phyloP scores from a whole-genome alignment of 805 yeast genomes.

The Saturnispora diversa region DNA sequence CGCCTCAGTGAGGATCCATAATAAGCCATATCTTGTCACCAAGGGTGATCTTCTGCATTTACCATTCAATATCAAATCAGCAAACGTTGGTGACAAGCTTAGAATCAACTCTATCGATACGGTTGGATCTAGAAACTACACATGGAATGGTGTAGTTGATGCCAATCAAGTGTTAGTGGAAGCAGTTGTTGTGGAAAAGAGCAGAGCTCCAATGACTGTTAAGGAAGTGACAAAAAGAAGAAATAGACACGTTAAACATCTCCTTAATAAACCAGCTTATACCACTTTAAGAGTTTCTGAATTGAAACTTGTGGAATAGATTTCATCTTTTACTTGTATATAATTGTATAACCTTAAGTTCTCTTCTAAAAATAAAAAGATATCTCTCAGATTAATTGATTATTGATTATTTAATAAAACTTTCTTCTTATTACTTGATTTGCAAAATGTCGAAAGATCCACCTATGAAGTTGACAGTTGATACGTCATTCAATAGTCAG shows the following conservation, averaged over 20 bases:
- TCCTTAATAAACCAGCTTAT: constrained; percentile 58
- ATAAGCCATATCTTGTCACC: constrained; percentile 81
- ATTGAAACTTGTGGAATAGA: constrained; percentile 39
- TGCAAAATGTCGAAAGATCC: constrained; percentile 4
- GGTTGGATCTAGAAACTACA: constrained; percentile 79
- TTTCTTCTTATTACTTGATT: not conserved
- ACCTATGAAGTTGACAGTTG: constrained; percentile 7
- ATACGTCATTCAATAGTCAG: constrained; percentile 8
- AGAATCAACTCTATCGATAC: constrained; percentile 67
- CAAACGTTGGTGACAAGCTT: constrained; percentile 76
- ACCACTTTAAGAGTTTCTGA: constrained; percentile 75
- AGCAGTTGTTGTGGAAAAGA: constrained; percentile 81
- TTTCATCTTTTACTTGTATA: not conserved
- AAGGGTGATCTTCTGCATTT: constrained; percentile 78
- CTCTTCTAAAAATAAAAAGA: too few relatives aligned
- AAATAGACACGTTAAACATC: constrained; percentile 63
- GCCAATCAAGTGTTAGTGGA: constrained; percentile 48
- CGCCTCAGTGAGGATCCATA: constrained; percentile 75
- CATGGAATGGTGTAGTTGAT: constrained; percentile 51
- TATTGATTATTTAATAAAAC: not conserved
- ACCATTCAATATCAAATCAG: constrained; percentile 71
- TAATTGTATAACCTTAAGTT: too few relatives aligned
- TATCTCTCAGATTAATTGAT: constrained; percentile 1
- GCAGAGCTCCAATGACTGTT: constrained; percentile 67
- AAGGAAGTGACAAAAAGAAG: constrained; percentile 74